Base-by-base conservation (phyloP, 2,329 filamentous ascomycete genomes). In the Paecilomyces fulvus region DNA sequence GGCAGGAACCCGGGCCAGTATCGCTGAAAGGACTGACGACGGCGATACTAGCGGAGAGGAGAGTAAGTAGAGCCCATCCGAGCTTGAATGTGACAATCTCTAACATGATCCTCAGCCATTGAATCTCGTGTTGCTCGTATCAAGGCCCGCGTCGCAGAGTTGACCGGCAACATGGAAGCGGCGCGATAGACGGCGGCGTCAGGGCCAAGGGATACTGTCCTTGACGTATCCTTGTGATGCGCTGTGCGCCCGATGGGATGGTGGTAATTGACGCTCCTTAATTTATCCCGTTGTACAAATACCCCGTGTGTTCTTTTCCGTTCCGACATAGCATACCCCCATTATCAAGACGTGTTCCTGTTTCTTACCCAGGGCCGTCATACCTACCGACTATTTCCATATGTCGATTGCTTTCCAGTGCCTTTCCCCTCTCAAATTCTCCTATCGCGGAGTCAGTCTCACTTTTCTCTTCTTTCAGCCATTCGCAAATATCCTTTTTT, bases 81-180 rank as follows among this genome's bases (percentile, higher is more conserved):
- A 55, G 49, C 14, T 30, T 50, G 10, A 48, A 14, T 17, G 12
- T 50, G 30, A 21, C 48, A 56, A 53, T 69, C 74, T 63, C 75
- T 59, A 28, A 54, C 55, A 25, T 52, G n/a, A 49, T 52, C 25
- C 51, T 30, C 63, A 95, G 90, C 92, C 33, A 97, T 97, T 67
- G 94, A 99, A 74, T 92, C 91, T 52, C 89, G 94, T 63, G 94
- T 97, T 58, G 94, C 94, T 52, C 89, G 94, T 61, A 99, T 99
- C 81, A 97, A 96, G 77, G 94, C 94, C 58, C 87, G 94, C 60
- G 94, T 99, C 57, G 94, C 94, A 54, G 91, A 96, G 72, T 77
- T 99, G 65, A 99, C 94, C 1, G 88, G 88, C 65, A 89, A 89
- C 72, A 89, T 89, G 82, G 88, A 92, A 67, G 78, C 66, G 30